Evolutionary conservation across 2,329 filamentous ascomycete species (phyloP).

Genomic region (Periconia digitata): DNA sequence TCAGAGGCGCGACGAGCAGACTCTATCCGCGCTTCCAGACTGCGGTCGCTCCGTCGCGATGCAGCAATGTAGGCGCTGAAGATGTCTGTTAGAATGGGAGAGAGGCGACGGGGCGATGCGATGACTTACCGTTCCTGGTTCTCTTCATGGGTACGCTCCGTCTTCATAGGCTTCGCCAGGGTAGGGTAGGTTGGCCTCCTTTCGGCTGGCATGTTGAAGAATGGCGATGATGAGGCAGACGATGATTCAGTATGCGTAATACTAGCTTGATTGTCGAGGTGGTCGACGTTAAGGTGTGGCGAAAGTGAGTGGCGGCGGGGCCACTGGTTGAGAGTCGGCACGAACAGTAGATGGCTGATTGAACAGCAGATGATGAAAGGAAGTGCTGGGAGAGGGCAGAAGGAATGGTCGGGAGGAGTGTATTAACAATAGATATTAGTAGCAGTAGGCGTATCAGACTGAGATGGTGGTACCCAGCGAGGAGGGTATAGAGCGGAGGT

Average conservation of each 20-base stretch:
- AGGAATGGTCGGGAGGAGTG: slow-evolving; percentile 4
- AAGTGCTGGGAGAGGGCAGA: slow-evolving; percentile 1
- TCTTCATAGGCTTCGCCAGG: slow-evolving; percentile 55
- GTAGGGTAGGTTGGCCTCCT: slow-evolving; percentile 33
- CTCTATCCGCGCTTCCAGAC: slow-evolving; percentile 82
- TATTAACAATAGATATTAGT: no score
- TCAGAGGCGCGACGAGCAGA: slow-evolving; percentile 87
- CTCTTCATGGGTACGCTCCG: slow-evolving; percentile 75
- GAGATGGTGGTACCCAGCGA: slow-evolving; percentile 23
- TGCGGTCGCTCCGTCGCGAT: slow-evolving; percentile 82
- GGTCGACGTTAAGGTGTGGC: slow-evolving; percentile 12
- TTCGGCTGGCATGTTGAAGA: slow-evolving; percentile 44
- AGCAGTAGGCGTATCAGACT: no score
- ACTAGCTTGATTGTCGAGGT: not conserved
- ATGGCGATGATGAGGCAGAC: not conserved
- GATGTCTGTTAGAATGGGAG: slow-evolving; percentile 6
- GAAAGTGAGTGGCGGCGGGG: slow-evolving; percentile 15
- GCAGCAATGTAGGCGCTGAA: slow-evolving; percentile 85
- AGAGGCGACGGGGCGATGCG: not conserved
- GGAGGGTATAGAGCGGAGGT: not conserved
- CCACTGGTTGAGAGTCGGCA: slow-evolving; percentile 6
- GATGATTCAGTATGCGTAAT: no score
- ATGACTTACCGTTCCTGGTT: slow-evolving; percentile 68
- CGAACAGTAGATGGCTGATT: not conserved
- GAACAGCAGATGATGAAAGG: not conserved